Evolutionary conservation across 768 basidiomycete genomes (phyloP).

Genomic region (Leccinum fibrillosum): DNA sequence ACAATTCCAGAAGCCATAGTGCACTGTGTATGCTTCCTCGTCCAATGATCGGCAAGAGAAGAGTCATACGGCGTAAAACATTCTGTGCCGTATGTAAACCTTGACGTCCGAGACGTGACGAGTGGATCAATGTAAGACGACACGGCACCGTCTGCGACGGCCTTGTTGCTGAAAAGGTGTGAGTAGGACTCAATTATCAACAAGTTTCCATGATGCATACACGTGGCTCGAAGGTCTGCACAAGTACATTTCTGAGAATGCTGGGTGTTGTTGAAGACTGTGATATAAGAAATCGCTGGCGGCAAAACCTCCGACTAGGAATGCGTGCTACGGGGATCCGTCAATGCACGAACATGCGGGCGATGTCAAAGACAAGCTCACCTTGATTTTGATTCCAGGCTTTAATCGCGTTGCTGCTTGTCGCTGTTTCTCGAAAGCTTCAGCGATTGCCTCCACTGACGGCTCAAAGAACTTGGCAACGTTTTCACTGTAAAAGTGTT

Average conservation of each 20-base stretch:
- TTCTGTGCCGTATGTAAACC: too few species aligned
- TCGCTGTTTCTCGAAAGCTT: constrained; percentile 32
- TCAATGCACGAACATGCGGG: background rate
- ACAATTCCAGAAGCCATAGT: constrained; percentile 25
- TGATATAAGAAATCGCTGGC: background rate
- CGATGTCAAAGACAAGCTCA: background rate
- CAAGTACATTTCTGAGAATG: background rate
- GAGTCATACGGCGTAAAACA: too few species aligned
- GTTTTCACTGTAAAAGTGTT: constrained; percentile 24
- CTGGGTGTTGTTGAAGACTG: background rate
- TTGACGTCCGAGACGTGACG: too few species aligned
- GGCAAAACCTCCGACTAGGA: background rate
- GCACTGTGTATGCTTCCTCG: constrained; percentile 24
- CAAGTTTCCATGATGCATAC: background rate
- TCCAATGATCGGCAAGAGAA: constrained; percentile 34
- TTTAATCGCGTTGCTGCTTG: constrained; percentile 13
- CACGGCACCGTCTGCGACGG: too few species aligned
- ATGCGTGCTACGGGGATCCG: constrained; percentile 24
- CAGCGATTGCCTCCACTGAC: constrained; percentile 34
- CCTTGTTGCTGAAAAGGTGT: too few species aligned
- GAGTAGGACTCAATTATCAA: too few species aligned
- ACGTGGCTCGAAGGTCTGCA: background rate
- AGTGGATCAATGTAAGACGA: too few species aligned
- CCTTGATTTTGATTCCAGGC: constrained; percentile 26
- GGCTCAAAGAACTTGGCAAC: constrained; percentile 42